phyloP scores from a whole-genome alignment of 2,329 filamentous ascomycete genomes.

The Calonectria pseudoturangicola region DNA sequence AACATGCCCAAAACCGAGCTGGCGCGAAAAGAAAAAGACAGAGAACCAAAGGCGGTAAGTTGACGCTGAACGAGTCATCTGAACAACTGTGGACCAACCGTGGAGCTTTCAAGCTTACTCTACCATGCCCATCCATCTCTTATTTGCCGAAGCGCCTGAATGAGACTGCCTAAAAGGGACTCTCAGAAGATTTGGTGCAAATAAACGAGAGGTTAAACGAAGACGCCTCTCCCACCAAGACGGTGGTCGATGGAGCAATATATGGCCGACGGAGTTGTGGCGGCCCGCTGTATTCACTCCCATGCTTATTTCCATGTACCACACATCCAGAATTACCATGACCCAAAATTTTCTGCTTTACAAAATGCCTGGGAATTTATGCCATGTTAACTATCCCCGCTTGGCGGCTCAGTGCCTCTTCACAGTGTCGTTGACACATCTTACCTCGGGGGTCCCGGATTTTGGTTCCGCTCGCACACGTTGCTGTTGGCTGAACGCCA shows the following conservation, averaged over 20 bases:
- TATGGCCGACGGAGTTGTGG: too few species aligned
- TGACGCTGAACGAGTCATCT: not conserved
- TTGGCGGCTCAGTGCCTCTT: too few species aligned
- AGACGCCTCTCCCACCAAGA: not conserved
- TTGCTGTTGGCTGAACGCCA: not conserved
- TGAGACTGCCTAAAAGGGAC: not conserved
- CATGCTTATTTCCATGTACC: too few species aligned
- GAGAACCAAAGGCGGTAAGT: not conserved
- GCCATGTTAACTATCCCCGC: not conserved
- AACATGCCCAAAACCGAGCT: not conserved
- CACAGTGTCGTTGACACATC: too few species aligned
- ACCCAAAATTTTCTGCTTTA: too few species aligned
- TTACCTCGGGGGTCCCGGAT: not conserved
- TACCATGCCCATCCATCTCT: too few species aligned
- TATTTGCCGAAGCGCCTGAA: too few species aligned
- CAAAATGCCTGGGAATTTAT: too few species aligned
- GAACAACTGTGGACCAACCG: not conserved
- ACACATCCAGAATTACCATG: too few species aligned
- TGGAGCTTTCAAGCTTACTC: not conserved
- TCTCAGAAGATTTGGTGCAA: not conserved
- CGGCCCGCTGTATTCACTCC: too few species aligned
- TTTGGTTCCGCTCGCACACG: not conserved
- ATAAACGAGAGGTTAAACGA: too few species aligned
- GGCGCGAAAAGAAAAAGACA: not conserved
- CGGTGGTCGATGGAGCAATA: too few species aligned